Base-by-base conservation (phyloP, 2,329 filamentous ascomycete species). In the Sporothrix schenckii region DNA sequence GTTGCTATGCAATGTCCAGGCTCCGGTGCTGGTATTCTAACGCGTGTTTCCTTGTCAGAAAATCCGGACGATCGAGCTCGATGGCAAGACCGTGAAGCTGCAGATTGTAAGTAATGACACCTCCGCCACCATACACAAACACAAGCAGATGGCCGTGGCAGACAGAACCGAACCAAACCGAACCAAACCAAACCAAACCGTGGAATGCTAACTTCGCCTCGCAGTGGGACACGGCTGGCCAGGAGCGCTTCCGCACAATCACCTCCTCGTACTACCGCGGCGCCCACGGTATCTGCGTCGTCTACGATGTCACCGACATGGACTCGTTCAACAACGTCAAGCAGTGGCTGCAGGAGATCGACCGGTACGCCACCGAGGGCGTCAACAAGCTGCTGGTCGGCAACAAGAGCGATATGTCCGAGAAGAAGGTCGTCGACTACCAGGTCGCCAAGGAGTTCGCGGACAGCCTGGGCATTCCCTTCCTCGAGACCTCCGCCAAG, bases 261-360 rank as follows among this genome's bases (percentile, higher is more conserved):
- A 99, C 95, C 73, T 98, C 94, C 54, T 98, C 95, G 73, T 99
- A 99, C 88, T 99, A 99, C 87, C 93, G 95, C 80, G 95, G 95
- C 79, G 95, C 95, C 76, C 95, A 98, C 84, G 95, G 95, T 78
- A 99, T 99, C 84, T 99, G 95, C 84, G 94, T 99, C 77, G 95
- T 99, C 81, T 99, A 98, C 88, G 95, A 99, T 90, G 95, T 99
- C 80, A 99, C 95, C 76, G 95, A 99, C 82, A 97, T 98, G 94
- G 95, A 98, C 82, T 97, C 93, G 41, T 99, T 99, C 92, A 98
- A 99, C 90, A 99, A 98, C 86, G 95, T 99, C 78, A 98, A 99
- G 92, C 95, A 99, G 87, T 99, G 95, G 95, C 89, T 99, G 73
- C 95, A 99, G 83, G 95, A 99, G 86, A 99, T 99, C 78, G 95